Percentiles rank a stretch among this genome's conserved stretches.
phyloP scores from a whole-genome alignment of 1,284 basidiomycete species.

The Kalmanozyma brasiliensis region DNA sequence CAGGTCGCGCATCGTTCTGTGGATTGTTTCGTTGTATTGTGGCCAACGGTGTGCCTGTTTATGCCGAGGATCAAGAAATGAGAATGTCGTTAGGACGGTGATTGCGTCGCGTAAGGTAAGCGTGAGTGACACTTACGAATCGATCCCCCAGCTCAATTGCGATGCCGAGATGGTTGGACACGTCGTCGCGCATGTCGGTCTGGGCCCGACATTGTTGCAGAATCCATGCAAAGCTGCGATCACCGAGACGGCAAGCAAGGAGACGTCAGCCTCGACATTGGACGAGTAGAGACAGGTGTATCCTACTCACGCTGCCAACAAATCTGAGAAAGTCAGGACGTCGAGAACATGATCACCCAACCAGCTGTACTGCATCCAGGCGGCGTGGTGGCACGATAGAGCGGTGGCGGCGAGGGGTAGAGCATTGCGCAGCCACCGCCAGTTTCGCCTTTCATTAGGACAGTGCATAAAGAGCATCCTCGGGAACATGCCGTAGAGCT shows the following conservation, averaged over 20 bases:
- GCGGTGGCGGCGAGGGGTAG: constrained; percentile 15
- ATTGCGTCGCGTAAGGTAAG: too few relatives aligned
- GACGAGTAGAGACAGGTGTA: neutral
- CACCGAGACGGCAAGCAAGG: too few relatives aligned
- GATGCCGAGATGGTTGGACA: constrained; percentile 3
- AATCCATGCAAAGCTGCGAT: constrained; percentile 22
- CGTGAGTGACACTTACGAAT: constrained; percentile 10
- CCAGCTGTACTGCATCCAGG: constrained; percentile 24
- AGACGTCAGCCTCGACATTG: neutral
- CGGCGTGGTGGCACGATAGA: constrained; percentile 15
- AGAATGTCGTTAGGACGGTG: too few relatives aligned
- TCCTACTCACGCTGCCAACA: constrained; percentile 27
- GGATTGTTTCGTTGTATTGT: constrained; percentile 9
- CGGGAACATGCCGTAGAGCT: constrained; percentile 39
- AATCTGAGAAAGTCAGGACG: constrained; percentile 20
- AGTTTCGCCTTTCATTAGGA: constrained; percentile 10
- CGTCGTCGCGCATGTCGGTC: constrained; percentile 2
- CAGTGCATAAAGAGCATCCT: constrained; percentile 22
- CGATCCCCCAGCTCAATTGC: constrained; percentile 21
- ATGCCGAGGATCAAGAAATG: neutral
- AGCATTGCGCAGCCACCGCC: constrained; percentile 26
- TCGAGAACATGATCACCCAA: constrained; percentile 29
- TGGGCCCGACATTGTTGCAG: constrained; percentile 7
- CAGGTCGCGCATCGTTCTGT: constrained; percentile 5
- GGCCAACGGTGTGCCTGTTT: constrained; percentile 18